phyloP scores from a whole-genome alignment of 768 basidiomycete species.

The Russula brevipes region DNA sequence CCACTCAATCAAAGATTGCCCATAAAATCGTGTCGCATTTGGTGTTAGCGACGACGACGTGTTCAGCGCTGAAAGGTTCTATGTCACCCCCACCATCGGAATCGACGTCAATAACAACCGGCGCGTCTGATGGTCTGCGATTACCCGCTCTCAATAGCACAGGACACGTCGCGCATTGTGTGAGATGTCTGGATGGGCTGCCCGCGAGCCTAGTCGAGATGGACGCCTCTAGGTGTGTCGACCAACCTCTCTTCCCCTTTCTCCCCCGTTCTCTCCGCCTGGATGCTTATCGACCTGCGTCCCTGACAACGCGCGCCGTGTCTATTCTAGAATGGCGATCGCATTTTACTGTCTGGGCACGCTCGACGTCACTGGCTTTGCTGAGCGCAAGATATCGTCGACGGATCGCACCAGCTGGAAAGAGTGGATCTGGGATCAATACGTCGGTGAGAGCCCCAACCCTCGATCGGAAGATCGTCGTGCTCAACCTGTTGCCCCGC shows the following conservation, averaged over 20 bases:
- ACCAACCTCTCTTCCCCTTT: background rate
- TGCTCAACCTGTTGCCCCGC: too few species aligned
- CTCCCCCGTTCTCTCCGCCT: background rate
- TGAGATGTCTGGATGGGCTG: constrained; percentile 64
- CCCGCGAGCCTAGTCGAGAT: constrained; percentile 62
- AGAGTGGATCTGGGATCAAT: constrained; percentile 88
- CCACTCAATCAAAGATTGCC: too few species aligned
- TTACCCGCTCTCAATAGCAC: constrained; percentile 36
- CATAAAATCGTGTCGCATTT: too few species aligned
- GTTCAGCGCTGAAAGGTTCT: background rate
- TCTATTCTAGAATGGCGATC: constrained; percentile 61
- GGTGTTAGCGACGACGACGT: too few species aligned
- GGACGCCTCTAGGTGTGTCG: constrained; percentile 63
- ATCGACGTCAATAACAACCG: background rate
- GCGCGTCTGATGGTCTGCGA: background rate
- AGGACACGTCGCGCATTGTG: constrained; percentile 61
- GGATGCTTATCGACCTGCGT: too few species aligned
- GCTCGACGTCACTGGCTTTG: constrained; percentile 65
- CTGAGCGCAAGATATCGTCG: constrained; percentile 43
- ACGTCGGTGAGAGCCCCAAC: constrained; percentile 46
- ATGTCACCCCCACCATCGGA: background rate
- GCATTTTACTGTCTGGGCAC: constrained; percentile 86
- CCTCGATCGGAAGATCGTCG: too few species aligned
- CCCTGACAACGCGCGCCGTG: too few species aligned
- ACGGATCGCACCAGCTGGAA: constrained; percentile 60